Evolutionary conservation across 164 flowering plant species (phyloP), one percentile per base, ranked within the genome.

Genomic region (Tetracentron sinense): DNA sequence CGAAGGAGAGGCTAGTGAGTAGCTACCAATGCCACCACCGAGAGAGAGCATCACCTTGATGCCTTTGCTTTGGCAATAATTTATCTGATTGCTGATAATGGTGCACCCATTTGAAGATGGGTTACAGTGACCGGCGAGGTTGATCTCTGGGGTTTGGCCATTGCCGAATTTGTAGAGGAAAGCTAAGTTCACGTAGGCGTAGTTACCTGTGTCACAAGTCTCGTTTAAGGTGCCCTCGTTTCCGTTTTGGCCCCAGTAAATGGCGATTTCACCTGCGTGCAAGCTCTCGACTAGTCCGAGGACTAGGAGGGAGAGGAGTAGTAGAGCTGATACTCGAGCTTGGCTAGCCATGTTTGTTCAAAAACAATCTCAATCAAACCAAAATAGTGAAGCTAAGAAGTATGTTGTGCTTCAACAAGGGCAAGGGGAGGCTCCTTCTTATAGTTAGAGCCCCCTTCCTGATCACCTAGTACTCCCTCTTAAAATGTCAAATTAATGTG

Each of bases 41-140:
- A 82, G 21, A 3, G 89, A 79, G 30, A 82, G 77, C 62, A 81
- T 30, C 17, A 85, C 84, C 69, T 78, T 78, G 50, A 82, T 62
- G 20, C 82, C 83, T 23, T 1, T 64, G 7, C 25, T 53, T 54
- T 82, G 85, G 69, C 85, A 81, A 6, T 19, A 6, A 20, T 22
- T 64, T 0, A 75, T 75, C 49, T 21, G 68, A 5, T 6, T 4
- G 71, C 70, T 65, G n/a, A 74, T 22, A 1, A 11, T 5, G 16
- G 52, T 33, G 76, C 85, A 79, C 3, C 79, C 72, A 19, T 38
- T 42, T 55, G 66, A 2, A n/a, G 68, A 62, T 2, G 84, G 82
- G 70, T 77, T 60, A 31, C 70, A 71, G 52, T 65, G 74, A 28
- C 66, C 66, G 29, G 69, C 69, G 10, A 70, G 47, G 54, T 70